A percentile compares a stretch with the other conserved stretches of the same genome.
Conservation (phyloP, 805 yeast species). For the Clavispora vitiphila region DNA sequence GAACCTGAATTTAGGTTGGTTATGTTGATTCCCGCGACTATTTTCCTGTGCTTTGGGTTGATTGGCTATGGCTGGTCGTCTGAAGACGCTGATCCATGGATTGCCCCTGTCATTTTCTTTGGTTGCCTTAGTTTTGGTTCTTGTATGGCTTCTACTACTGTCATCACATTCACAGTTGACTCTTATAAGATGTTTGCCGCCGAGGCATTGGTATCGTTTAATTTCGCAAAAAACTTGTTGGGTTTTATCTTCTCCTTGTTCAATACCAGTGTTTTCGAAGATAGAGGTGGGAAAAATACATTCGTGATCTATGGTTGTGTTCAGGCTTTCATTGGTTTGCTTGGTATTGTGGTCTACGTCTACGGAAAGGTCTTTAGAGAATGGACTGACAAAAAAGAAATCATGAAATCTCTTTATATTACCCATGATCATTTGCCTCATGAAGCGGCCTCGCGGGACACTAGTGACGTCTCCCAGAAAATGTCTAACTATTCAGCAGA, state of each 20-base stretch:
- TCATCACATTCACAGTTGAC: slow-evolving; percentile 57
- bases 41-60: slow-evolving; percentile 45
- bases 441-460: not conserved
- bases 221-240: slow-evolving; percentile 47
- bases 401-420: slow-evolving; percentile 34
- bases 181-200: slow-evolving; percentile 53
- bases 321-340: slow-evolving; percentile 43
- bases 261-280: slow-evolving; percentile 42
- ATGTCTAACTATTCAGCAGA: not conserved
- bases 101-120: slow-evolving; percentile 53
- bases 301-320: slow-evolving; percentile 50
- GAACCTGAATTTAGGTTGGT: slow-evolving; percentile 60
- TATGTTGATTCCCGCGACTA: slow-evolving; percentile 46
- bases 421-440: not conserved
- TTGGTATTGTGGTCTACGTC: slow-evolving; percentile 48
- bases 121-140: slow-evolving; percentile 57
- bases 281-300: slow-evolving; percentile 40
- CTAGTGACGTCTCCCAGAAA: not conserved
- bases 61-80: slow-evolving; percentile 65
- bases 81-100: slow-evolving; percentile 43
- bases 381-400: slow-evolving; percentile 47
- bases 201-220: slow-evolving; percentile 54
- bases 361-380: slow-evolving; percentile 48
- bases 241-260: slow-evolving; percentile 56
- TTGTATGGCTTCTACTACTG: slow-evolving; percentile 56